A percentile compares a stretch with the other conserved stretches of the same genome.
phyloP scores from a whole-genome alignment of 345 rosid species.

The Aurinia saxatilis region DNA sequence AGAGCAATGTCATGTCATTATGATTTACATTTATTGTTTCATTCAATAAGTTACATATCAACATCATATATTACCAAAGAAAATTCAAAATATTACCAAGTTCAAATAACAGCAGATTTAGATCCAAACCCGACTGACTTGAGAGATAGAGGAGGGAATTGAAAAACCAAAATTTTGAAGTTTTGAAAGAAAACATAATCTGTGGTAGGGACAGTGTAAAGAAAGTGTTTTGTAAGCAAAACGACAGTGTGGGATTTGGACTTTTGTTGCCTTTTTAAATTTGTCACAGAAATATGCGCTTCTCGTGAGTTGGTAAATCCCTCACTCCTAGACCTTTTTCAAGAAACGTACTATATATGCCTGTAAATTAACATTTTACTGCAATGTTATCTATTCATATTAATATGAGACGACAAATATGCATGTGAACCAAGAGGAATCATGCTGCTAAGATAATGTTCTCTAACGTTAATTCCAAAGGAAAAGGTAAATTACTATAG shows the following conservation, averaged over 20 bases:
- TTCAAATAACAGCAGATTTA: slow-evolving; percentile 12
- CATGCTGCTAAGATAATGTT: neutral
- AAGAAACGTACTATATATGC: neutral
- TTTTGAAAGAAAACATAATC: slow-evolving; percentile 2
- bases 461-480: slow-evolving; percentile 17
- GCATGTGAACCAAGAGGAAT: slow-evolving; percentile 10
- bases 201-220: slow-evolving; percentile 11
- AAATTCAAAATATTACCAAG: neutral
- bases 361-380: neutral
- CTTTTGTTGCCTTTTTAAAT: slow-evolving; percentile 7
- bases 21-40: slow-evolving; percentile 22
- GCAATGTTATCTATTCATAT: neutral
- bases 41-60: slow-evolving; percentile 23
- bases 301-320: slow-evolving; percentile 24
- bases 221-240: neutral
- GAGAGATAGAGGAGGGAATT: neutral
- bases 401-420: slow-evolving; percentile 1
- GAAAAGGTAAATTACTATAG: neutral
- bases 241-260: slow-evolving; percentile 23
- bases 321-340: slow-evolving; percentile 9
- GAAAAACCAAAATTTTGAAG: neutral
- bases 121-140: slow-evolving; percentile 2
- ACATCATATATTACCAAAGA: slow-evolving; percentile 22
- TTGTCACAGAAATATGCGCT: slow-evolving; percentile 5
- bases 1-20: slow-evolving; percentile 18